These are phyloP conservation scores for Aureobasidium sp. DNA, from an alignment of 2,329 filamentous ascomycete genomes.

Conservation along the genomic window DNA sequence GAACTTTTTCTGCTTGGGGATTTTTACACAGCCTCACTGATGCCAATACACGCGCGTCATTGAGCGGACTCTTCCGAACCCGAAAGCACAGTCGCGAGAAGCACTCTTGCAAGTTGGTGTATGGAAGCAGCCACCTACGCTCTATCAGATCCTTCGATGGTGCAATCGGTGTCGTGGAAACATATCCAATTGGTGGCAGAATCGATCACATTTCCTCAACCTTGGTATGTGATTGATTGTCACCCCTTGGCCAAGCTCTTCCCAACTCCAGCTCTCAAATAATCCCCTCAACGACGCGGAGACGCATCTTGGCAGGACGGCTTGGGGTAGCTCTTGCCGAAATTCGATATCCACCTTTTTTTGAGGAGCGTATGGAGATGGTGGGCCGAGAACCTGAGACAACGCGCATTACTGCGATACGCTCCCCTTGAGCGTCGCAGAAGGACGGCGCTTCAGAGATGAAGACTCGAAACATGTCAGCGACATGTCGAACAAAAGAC, in stretches of 20 bases:
- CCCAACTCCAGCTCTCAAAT: background rate
- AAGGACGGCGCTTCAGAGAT: background rate
- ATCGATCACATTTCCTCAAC: background rate
- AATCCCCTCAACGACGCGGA: background rate
- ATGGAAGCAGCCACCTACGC: background rate
- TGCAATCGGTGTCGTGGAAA: background rate
- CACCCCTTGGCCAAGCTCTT: background rate
- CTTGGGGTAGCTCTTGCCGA: slow-evolving; percentile 2
- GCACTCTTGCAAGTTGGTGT: background rate
- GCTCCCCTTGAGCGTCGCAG: background rate
- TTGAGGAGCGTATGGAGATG: slow-evolving; percentile 2
- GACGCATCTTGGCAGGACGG: background rate
- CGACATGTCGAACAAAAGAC: background rate
- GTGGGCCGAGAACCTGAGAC: background rate
- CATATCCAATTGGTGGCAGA: slow-evolving; percentile 1
- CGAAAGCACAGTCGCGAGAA: background rate
- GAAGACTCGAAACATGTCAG: background rate
- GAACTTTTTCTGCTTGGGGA: background rate
- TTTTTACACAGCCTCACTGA: slow-evolving; percentile 6
- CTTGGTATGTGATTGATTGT: background rate
- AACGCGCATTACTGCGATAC: background rate
- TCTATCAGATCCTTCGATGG: background rate
- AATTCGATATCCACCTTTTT: slow-evolving; percentile 10
- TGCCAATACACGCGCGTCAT: slow-evolving; percentile 2
- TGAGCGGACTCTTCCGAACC: background rate